These are phyloP conservation scores for Spathaspora arborariae DNA, from an alignment of 805 yeast species.

Conservation along the genomic window DNA sequence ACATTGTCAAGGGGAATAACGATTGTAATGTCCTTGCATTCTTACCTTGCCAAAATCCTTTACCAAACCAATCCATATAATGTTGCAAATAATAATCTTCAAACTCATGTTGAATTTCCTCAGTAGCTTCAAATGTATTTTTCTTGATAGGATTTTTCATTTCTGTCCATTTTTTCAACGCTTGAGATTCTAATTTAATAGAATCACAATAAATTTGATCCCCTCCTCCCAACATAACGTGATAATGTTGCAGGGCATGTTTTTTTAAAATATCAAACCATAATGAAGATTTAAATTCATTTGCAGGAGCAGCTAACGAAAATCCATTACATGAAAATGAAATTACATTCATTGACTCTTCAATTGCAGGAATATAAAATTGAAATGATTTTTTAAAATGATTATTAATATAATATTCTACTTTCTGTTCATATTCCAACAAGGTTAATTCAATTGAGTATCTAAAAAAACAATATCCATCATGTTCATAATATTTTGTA, in stretches of 20 bases:
- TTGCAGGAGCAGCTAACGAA: slow-evolving; percentile 67
- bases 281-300: slow-evolving; percentile 64
- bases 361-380: slow-evolving; percentile 64
- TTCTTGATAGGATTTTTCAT: slow-evolving; percentile 49
- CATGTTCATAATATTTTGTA: slow-evolving; percentile 38
- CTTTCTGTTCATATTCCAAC: slow-evolving; percentile 50
- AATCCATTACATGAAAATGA: slow-evolving; percentile 92
- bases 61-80: slow-evolving; percentile 86
- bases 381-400: slow-evolving; percentile 38
- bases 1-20: slow-evolving; percentile 69
- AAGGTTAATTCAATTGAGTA: slow-evolving; percentile 53
- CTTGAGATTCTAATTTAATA: slow-evolving; percentile 54
- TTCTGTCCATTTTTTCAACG: slow-evolving; percentile 60
- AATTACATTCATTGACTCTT: slow-evolving; percentile 74
- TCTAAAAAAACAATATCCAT: slow-evolving; percentile 60
- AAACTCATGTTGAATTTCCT: slow-evolving; percentile 51
- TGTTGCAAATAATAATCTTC: slow-evolving; percentile 65
- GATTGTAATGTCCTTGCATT: slow-evolving; percentile 63
- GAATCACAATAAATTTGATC: slow-evolving; percentile 92
- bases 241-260: slow-evolving; percentile 61
- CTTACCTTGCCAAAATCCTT: slow-evolving; percentile 77
- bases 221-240: slow-evolving; percentile 97
- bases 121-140: slow-evolving; percentile 33
- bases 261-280: slow-evolving; percentile 82
- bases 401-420: slow-evolving; percentile 58